Base-by-base conservation (phyloP, 257 asterid species). In the Mitragyna speciosa region DNA sequence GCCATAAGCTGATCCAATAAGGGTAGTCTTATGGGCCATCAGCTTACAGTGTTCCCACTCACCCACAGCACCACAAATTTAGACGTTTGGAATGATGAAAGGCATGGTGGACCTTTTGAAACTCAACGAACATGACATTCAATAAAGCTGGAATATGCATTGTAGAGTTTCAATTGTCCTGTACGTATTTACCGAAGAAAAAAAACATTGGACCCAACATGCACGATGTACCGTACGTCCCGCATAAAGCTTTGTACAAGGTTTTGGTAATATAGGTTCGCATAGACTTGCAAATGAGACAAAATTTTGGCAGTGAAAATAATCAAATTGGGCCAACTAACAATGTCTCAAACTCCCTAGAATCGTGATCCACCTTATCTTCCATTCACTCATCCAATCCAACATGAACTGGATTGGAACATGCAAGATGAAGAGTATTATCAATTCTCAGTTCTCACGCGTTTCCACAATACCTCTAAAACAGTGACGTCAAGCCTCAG, bases 351-450 rank as follows among this genome's bases (percentile, higher is more conserved):
- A 59, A n/a, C 11, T 59, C 7, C 26, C 24, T 0, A 2, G 10
- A 7, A 54, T 24, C 24, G 47, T 16, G 36, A n/a, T 45, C 69
- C 61, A 63, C 20, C 43, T 5, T 0, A 54, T 76, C 77, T 54
- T n/a, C 26, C 26, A 28, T 4, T 14, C 77, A 75, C 20, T 59
- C 26, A n/a, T 75, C 59, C 64, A 11, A 11, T 30, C 59, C 64
- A 11, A 11, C 20, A 6, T 30, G 1, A 72, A 59, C 73, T 39
- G 65, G 63, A 45, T 9, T 47, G 72, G 58, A 19, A 19, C 64
- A 19, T 56, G 66, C 11, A 74, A 63, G 52, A 81, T 75, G 84
- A 48, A 39, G 30, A 39, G 80, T 67, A 68, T 75, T 72, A 74
- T 19, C 72, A 61, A 45, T 9, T 36, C n/a, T 81, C 72, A 22